Percentiles rank a stretch among this genome's conserved stretches.
phyloP scores from a whole-genome alignment of 768 basidiomycete genomes.

The Tricholomella constricta region DNA sequence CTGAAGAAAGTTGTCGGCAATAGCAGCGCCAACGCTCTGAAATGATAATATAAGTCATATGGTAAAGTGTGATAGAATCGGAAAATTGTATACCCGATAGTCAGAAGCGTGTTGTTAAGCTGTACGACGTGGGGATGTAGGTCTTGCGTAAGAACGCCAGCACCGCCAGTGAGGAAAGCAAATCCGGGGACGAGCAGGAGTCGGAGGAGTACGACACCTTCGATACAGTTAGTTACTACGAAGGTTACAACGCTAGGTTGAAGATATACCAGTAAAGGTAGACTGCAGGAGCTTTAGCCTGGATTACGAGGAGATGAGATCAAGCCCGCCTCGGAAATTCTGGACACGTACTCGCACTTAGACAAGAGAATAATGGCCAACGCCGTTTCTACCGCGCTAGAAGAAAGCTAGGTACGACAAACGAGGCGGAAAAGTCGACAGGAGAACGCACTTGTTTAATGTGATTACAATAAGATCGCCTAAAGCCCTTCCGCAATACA shows the following conservation, averaged over 20 bases:
- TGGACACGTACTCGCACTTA: conserved; percentile 46
- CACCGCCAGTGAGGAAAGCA: conserved; percentile 68
- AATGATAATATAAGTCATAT: not conserved
- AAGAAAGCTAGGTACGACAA: not conserved
- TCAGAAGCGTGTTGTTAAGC: conserved; percentile 68
- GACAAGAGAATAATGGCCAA: conserved; percentile 48
- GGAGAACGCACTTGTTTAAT: conserved; percentile 44
- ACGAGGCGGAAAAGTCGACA: not conserved
- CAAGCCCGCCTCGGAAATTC: not conserved
- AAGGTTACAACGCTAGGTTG: not conserved
- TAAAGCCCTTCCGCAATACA: conserved; percentile 50
- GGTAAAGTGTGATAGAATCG: too few relatives aligned
- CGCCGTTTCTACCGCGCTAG: conserved; percentile 50
- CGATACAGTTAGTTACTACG: not conserved
- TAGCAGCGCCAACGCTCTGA: conserved; percentile 61
- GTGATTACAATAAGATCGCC: conserved; percentile 55
- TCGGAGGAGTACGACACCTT: conserved; percentile 71
- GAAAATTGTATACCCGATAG: conserved; percentile 51
- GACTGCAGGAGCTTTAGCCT: conserved; percentile 66
- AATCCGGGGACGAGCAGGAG: conserved; percentile 70
- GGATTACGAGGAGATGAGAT: conserved; percentile 22
- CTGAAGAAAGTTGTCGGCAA: conserved; percentile 69
- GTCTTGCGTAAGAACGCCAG: conserved; percentile 63
- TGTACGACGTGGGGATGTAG: conserved; percentile 65
- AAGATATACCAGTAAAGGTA: conserved; percentile 59